Evolutionary conservation across 2,329 filamentous ascomycete genomes (phyloP).

Genomic region (Samsoniella hepiali): DNA sequence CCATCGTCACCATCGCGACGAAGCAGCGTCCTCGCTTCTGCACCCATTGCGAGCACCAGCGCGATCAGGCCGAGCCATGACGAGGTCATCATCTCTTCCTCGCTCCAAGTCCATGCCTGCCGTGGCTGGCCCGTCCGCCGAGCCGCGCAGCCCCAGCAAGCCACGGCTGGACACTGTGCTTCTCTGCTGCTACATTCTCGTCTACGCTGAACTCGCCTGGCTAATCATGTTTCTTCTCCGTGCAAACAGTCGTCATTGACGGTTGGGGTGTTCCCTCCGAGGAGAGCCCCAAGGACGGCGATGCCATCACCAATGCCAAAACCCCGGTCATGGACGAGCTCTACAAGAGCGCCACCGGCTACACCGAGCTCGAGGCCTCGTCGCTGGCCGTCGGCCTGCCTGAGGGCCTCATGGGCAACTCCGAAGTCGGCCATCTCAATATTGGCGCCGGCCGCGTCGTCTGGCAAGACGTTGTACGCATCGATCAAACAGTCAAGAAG

Average conservation of each 20-base stretch:
- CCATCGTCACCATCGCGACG: slow-evolving; percentile 18
- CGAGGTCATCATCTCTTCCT: background rate
- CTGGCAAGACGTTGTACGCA: slow-evolving; percentile 97
- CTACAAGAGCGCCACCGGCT: slow-evolving; percentile 77
- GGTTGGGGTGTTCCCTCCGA: slow-evolving; percentile 90
- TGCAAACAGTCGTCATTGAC: slow-evolving; percentile 85
- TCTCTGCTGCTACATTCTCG: slow-evolving; percentile 48
- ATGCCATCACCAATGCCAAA: slow-evolving; percentile 90
- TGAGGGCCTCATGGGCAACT: slow-evolving; percentile 98
- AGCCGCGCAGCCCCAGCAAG: slow-evolving; percentile 54
- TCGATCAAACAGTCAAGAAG: slow-evolving; percentile 89
- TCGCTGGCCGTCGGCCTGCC: slow-evolving; percentile 93
- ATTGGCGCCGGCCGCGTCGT: slow-evolving; percentile 96
- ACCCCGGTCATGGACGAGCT: slow-evolving; percentile 96
- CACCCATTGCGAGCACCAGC: background rate
- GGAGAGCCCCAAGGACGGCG: slow-evolving; percentile 79
- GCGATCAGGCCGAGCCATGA: background rate
- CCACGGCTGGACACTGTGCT: slow-evolving; percentile 45
- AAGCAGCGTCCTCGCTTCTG: slow-evolving; percentile 14
- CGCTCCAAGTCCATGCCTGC: slow-evolving; percentile 4
- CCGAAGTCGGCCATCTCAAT: slow-evolving; percentile 97
- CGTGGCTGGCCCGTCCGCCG: slow-evolving; percentile 11
- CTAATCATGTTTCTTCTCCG: slow-evolving; percentile 56
- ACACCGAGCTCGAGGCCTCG: slow-evolving; percentile 89
- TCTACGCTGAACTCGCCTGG: slow-evolving; percentile 57